Evolutionary conservation across 495 filamentous ascomycete genomes (phyloP).

Genomic region (Glarea lozoyensis): DNA sequence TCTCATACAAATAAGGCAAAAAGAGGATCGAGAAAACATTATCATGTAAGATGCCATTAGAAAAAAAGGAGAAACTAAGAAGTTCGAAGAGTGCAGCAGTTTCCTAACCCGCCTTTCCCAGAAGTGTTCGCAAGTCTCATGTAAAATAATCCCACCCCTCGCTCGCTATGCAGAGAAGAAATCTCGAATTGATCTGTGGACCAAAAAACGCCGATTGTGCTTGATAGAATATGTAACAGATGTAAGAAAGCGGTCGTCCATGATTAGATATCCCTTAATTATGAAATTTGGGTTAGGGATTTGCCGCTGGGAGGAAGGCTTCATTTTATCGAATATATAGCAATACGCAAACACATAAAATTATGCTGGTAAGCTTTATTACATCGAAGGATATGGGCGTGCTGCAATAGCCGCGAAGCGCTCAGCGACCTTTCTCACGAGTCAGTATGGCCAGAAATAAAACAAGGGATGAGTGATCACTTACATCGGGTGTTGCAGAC

Average conservation of each 20-base stretch:
- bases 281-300: background rate
- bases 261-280: background rate
- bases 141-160: slow-evolving; percentile 19
- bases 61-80: too few species aligned
- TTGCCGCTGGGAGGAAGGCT: background rate
- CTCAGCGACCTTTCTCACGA: slow-evolving; percentile 30
- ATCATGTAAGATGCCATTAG: slow-evolving; percentile 21
- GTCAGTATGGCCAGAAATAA: too few species aligned
- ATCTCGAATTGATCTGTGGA: slow-evolving; percentile 14
- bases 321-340: too few species aligned
- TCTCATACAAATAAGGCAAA: slow-evolving; percentile 11
- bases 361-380: background rate
- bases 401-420: slow-evolving; percentile 30
- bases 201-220: slow-evolving; percentile 20
- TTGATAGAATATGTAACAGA: slow-evolving; percentile 23
- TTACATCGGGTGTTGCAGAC: slow-evolving; percentile 72
- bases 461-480: too few species aligned
- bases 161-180: slow-evolving; percentile 25
- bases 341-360: too few species aligned
- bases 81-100: slow-evolving; percentile 9
- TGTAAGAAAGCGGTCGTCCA: slow-evolving; percentile 7
- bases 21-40: slow-evolving; percentile 18
- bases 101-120: slow-evolving; percentile 4
- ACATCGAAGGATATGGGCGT: slow-evolving; percentile 15
- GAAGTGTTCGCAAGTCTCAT: slow-evolving; percentile 15